Base-by-base conservation (phyloP, 2,329 filamentous ascomycete species). In the Fusarium austroafricanum region DNA sequence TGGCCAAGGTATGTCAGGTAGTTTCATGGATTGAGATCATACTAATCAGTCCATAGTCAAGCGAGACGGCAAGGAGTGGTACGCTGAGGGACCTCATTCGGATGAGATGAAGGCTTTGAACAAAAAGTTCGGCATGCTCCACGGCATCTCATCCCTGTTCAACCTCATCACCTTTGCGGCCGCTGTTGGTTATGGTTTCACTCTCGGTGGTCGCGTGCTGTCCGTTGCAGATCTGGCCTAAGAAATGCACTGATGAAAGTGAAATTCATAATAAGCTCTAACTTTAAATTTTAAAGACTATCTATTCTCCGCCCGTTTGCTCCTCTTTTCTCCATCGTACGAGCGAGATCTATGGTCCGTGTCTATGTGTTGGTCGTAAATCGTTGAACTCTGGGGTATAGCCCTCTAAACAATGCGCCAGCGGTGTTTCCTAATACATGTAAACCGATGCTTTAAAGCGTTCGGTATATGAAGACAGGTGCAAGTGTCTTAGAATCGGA, bases 51-150 rank as follows among this genome's bases (percentile, higher is more conserved):
- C 11, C 55, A 42, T 63, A 89, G 94, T 95, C 83, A 93, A 91
- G 65, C 89, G 90, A 73, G 95, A 97, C 76, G 93, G 93, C 55
- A 97, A 97, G 85, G 92, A 91, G 77, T 92, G 90, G 79, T 92
- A 91, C 74, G 93, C 97, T 68, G 82, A 87, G 52, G 86, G 89
- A 2, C 92, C 93, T 38, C 92, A 97, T 74, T 96, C 92, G 7
- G 84, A 90, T 71, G 92, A 95, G 81, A 97, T 98, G 94, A 79
- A 88, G 71, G 84, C 83, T 10, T 79, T 97, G 72, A 97, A 95
- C 83, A 92, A 89, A 80, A 84, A 83, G 67, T 98, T 98, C 78
- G 88, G 87, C 17, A 87, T 86, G 65, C 79, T 97, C 58, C 96
- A 99, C 79, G 93, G 94, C 8, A 81, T 92, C 46, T 97, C 93